Percentiles rank a stretch among this genome's conserved stretches.
phyloP scores from a whole-genome alignment of 176 grass and related monocot genomes.

The Lolium rigidum region DNA sequence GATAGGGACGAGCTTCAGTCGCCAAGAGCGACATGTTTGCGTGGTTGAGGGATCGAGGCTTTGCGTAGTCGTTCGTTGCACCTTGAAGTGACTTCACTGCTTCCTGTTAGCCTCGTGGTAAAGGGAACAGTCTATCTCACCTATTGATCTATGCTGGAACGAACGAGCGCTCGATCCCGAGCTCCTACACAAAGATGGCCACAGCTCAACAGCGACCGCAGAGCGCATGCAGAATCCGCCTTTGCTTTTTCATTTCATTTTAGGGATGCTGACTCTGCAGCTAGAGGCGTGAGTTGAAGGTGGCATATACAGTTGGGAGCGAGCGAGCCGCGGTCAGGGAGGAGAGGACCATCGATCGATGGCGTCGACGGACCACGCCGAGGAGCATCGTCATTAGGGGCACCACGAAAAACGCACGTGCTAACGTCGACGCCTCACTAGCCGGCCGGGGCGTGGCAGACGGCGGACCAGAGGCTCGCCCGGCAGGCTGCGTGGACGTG shows the following conservation, averaged over 20 bases:
- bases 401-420: slow-evolving; percentile 1
- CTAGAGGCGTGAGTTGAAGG: not conserved
- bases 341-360: not conserved
- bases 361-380: not conserved
- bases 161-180: slow-evolving; percentile 8
- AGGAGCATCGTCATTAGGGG: not conserved
- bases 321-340: not conserved
- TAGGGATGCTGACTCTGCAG: not conserved
- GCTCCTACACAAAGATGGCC: slow-evolving; percentile 11
- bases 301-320: too few relatives aligned
- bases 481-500: not conserved
- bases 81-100: too few relatives aligned
- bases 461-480: not conserved
- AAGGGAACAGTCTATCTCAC: too few relatives aligned
- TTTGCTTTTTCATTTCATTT: too few relatives aligned
- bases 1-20: too few relatives aligned
- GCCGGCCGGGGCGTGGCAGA: not conserved
- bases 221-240: not conserved
- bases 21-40: too few relatives aligned
- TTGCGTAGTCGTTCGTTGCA: too few relatives aligned
- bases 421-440: slow-evolving; percentile 12
- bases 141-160: not conserved
- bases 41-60: too few relatives aligned
- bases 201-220: not conserved
- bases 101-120: too few relatives aligned